Evolutionary conservation across 805 yeast species (phyloP), one percentile per base, ranked within the genome.

Genomic region (Metschnikowia peoriensis): DNA sequence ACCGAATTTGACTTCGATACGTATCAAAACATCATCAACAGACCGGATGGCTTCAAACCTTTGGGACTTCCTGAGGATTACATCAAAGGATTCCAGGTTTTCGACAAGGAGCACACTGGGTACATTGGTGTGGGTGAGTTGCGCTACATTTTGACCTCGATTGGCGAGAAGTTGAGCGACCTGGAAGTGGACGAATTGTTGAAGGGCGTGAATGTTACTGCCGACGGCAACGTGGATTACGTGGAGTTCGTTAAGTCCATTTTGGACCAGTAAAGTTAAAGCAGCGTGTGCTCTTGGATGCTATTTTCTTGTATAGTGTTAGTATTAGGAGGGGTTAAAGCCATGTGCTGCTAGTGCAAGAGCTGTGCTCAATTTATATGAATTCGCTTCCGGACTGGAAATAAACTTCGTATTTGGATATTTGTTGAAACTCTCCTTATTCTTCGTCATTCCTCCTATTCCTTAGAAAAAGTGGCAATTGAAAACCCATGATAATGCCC

Each of bases 71-170:
- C 96, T 41, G 89, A 80, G 56, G 99, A 94, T 70, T 94, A 93
- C 71, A 83, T 94, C 66, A 89, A 93, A 67, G 80, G 80, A 0
- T 94, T 94, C 82, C 98, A 94, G 75, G 97, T 94, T 6, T 94
- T 94, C 63, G 99, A 94, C 75, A 94, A 93, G 76, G 96, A 91
- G 60, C 83, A 87, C 58, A 88, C 97, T 16, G 99, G 99, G 6
- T 89, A 86, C 73, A 94, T 94, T 62, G 96, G 97, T 40, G 96
- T 94, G 43, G 99, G 99, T 52, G 98, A 94, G 73, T 81, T 94
- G 64, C 84, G 96, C 69, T 94, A 94, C 73, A 91, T 94, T 69
- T 79, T 94, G 66, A 94, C 99, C 35, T 88, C 97, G 7, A 85
- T 94, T 62, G 99, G 99, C 54, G 99, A 94, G 73, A 92, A 92